phyloP scores from a whole-genome alignment of 2,329 filamentous ascomycete species.

The Fusarium kyushuense region DNA sequence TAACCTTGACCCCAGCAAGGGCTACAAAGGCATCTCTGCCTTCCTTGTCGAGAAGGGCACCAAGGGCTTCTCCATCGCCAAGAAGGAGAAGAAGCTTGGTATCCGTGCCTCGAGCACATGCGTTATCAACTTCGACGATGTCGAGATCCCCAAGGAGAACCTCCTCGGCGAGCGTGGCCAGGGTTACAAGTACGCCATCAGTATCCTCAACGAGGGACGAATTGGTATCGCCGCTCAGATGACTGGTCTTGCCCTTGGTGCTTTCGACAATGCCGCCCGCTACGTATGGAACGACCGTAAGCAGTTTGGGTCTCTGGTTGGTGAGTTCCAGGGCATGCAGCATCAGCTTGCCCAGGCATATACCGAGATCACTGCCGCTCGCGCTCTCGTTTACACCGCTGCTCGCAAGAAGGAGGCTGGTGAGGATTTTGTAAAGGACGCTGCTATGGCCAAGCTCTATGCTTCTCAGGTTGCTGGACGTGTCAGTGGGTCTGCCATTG shows the following conservation, averaged over 20 bases:
- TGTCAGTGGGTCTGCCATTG: slow-evolving; percentile 86
- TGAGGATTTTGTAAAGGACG: slow-evolving; percentile 93
- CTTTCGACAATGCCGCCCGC: slow-evolving; percentile 90
- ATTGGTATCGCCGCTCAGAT: slow-evolving; percentile 99
- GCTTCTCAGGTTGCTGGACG: slow-evolving; percentile 91
- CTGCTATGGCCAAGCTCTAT: slow-evolving; percentile 98
- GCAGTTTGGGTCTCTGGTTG: slow-evolving; percentile 93
- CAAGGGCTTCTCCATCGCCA: slow-evolving; percentile 92
- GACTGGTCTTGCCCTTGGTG: slow-evolving; percentile 94
- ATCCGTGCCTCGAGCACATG: slow-evolving; percentile 97
- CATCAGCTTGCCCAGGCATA: slow-evolving; percentile 98
- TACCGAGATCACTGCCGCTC: slow-evolving; percentile 90
- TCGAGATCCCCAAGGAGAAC: slow-evolving; percentile 88
- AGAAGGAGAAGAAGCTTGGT: slow-evolving; percentile 99
- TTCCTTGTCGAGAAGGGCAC: slow-evolving; percentile 94
- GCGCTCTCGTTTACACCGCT: slow-evolving; percentile 94
- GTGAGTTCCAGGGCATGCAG: slow-evolving; percentile 99
- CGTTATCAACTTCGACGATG: slow-evolving; percentile 97
- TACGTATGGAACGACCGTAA: slow-evolving; percentile 99
- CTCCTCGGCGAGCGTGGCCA: slow-evolving; percentile 89
- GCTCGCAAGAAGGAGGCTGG: slow-evolving; percentile 98
- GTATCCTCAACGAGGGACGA: slow-evolving; percentile 91
- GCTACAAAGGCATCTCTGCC: slow-evolving; percentile 96
- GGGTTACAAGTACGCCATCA: slow-evolving; percentile 98
- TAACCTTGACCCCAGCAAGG: slow-evolving; percentile 90